Conservation (phyloP, 1,284 basidiomycete species). For the Taiwanofungus camphoratus region DNA sequence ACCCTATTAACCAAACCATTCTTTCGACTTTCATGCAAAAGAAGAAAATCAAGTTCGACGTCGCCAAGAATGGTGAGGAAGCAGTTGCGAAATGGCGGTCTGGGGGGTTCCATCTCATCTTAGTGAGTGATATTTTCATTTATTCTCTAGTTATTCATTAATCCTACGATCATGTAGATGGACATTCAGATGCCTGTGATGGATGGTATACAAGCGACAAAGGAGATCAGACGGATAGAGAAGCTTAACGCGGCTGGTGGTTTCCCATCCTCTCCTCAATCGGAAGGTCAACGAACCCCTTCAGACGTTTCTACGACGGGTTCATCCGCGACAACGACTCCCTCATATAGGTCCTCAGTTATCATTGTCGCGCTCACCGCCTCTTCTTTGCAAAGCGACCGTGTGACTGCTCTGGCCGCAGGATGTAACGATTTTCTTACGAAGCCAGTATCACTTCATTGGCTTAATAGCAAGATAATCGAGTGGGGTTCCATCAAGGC, state of each 20-base stretch:
- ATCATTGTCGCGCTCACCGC: slow-evolving; percentile 99
- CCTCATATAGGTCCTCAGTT: slow-evolving; percentile 82
- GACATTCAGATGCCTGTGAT: slow-evolving; percentile 99
- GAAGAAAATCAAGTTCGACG: slow-evolving; percentile 94
- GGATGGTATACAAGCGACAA: slow-evolving; percentile 97
- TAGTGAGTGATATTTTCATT: slow-evolving; percentile 50
- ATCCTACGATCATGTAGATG: slow-evolving; percentile 58
- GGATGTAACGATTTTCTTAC: slow-evolving; percentile 99
- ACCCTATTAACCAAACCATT: slow-evolving; percentile 98
- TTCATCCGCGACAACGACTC: slow-evolving; percentile 45
- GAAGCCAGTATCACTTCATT: slow-evolving; percentile 91
- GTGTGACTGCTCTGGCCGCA: slow-evolving; percentile 92
- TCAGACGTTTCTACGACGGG: slow-evolving; percentile 40
- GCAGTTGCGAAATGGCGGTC: slow-evolving; percentile 95
- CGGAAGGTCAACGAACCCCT: slow-evolving; percentile 50
- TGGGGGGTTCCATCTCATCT: slow-evolving; percentile 92
- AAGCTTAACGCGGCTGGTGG: slow-evolving; percentile 62
- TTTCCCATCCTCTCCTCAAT: slow-evolving; percentile 63
- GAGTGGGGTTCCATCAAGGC: slow-evolving; percentile 96
- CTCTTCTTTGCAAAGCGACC: slow-evolving; percentile 87
- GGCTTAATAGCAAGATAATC: slow-evolving; percentile 98
- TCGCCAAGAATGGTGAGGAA: slow-evolving; percentile 93
- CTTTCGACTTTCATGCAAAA: slow-evolving; percentile 93
- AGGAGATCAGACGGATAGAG: slow-evolving; percentile 90
- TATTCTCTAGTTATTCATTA: background rate